phyloP scores from a whole-genome alignment of 139 green algal genomes.

The Limnomonas spitsbergensis region DNA sequence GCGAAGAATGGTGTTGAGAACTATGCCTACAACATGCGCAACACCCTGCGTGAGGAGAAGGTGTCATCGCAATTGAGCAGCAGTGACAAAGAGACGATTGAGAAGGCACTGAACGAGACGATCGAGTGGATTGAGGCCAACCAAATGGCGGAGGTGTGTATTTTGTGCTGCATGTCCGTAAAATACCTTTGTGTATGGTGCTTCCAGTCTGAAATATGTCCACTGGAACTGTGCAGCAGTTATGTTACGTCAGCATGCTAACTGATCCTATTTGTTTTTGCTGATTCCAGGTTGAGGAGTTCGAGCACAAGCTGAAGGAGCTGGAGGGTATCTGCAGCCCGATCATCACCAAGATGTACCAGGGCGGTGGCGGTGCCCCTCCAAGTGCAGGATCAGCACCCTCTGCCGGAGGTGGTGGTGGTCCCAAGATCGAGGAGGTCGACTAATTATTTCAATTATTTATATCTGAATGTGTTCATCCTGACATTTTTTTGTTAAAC shows the following conservation, averaged over 20 bases:
- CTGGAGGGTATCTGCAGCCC: slow-evolving; percentile 89
- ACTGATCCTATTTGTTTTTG: neutral
- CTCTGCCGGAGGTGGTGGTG: slow-evolving; percentile 28
- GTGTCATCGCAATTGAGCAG: slow-evolving; percentile 63
- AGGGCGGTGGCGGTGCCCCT: slow-evolving; percentile 22
- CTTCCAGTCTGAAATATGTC: slow-evolving; percentile 90
- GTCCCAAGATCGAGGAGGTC: slow-evolving; percentile 86
- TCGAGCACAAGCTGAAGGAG: slow-evolving; percentile 97
- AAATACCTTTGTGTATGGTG: too few relatives aligned
- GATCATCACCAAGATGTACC: slow-evolving; percentile 86
- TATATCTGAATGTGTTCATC: too few relatives aligned
- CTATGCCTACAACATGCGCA: slow-evolving; percentile 83
- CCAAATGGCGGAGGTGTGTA: slow-evolving; percentile 90
- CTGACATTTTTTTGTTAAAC: too few relatives aligned
- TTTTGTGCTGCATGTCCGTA: slow-evolving; percentile 89
- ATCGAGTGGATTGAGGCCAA: slow-evolving; percentile 81
- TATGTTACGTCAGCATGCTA: slow-evolving; percentile 6
- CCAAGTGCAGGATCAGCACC: neutral
- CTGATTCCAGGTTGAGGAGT: slow-evolving; percentile 75
- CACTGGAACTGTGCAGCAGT: slow-evolving; percentile 74
- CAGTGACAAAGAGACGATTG: slow-evolving; percentile 81
- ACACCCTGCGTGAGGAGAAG: slow-evolving; percentile 87
- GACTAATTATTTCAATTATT: slow-evolving; percentile 48
- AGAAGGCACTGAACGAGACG: slow-evolving; percentile 69
- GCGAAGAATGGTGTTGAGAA: slow-evolving; percentile 91